phyloP scores from a whole-genome alignment of 352 stramenopile species.

The Phytophthora europaea region DNA sequence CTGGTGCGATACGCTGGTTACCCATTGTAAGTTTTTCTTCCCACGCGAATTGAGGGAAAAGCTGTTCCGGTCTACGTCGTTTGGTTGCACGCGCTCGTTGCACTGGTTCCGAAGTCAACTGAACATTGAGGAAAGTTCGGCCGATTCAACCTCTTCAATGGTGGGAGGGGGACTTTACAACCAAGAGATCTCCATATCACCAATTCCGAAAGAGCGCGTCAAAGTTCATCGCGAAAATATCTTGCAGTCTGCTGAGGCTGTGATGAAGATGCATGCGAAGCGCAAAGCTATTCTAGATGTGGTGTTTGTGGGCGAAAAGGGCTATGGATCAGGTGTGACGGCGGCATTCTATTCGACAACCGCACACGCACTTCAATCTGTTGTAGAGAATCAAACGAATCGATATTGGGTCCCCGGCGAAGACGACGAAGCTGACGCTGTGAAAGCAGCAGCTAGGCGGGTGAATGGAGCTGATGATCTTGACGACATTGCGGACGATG shows the following conservation, averaged over 20 bases:
- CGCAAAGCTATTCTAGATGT: conserved; percentile 87
- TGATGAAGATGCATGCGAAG: conserved; percentile 91
- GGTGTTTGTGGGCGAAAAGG: conserved; percentile 88
- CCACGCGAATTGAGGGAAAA: conserved; percentile 74
- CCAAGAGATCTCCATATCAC: conserved; percentile 85
- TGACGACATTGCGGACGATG: conserved; percentile 36
- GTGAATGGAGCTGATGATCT: conserved; percentile 8
- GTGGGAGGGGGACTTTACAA: conserved; percentile 66
- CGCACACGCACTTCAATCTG: conserved; percentile 68
- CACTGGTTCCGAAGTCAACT: conserved; percentile 85
- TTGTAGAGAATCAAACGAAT: conserved; percentile 56
- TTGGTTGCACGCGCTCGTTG: conserved; percentile 82
- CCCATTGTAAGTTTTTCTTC: conserved; percentile 88
- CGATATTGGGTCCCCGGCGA: conserved; percentile 74
- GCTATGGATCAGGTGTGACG: conserved; percentile 87
- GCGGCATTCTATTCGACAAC: conserved; percentile 88
- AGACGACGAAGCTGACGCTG: conserved; percentile 41
- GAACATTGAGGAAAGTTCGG: conserved; percentile 57
- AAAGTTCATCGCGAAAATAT: conserved; percentile 85
- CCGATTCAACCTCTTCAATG: conserved; percentile 27
- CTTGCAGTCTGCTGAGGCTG: conserved; percentile 74
- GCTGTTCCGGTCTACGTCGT: conserved; percentile 81
- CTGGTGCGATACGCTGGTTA: conserved; percentile 83
- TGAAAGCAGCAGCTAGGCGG: conserved; percentile 12
- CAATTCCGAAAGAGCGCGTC: conserved; percentile 88